phyloP scores from a whole-genome alignment of 108 stramenopile genomes.

The Skeletonema grethae region DNA sequence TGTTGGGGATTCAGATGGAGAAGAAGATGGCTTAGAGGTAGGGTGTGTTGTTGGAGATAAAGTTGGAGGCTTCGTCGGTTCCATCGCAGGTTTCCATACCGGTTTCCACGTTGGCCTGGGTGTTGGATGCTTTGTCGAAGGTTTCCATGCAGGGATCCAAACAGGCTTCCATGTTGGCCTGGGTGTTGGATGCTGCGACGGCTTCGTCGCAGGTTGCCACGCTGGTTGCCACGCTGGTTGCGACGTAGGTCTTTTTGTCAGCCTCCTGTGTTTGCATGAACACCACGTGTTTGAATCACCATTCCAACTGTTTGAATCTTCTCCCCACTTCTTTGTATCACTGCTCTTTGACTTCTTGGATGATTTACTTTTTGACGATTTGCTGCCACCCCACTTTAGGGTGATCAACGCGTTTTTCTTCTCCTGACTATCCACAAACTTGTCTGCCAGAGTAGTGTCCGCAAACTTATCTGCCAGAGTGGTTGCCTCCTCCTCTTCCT shows the following conservation, averaged over 20 bases:
- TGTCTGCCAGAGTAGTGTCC: neutral
- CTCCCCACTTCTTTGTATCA: neutral
- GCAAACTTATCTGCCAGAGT: neutral
- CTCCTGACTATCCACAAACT: neutral
- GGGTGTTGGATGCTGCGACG: no score
- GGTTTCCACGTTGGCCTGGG: no score
- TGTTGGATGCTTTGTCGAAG: no score
- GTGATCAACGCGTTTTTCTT: neutral
- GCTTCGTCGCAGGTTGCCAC: no score
- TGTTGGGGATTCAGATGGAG: no score
- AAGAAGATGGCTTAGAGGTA: no score
- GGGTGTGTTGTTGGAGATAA: no score
- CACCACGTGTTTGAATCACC: neutral
- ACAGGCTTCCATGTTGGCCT: no score
- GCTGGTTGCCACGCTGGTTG: no score
- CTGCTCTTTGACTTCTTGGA: neutral
- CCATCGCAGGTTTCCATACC: no score
- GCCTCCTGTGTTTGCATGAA: neutral
- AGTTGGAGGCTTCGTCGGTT: no score
- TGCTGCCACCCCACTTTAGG: neutral
- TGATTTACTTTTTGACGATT: conserved; percentile 3
- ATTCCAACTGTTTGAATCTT: neutral
- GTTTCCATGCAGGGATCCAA: no score
- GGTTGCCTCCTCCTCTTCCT: neutral
- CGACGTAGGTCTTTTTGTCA: neutral